Percentiles rank a stretch among this genome's conserved stretches.
These are phyloP conservation scores for Pistacia integerrima DNA, from an alignment of 345 rosid species.

Conservation along the genomic window DNA sequence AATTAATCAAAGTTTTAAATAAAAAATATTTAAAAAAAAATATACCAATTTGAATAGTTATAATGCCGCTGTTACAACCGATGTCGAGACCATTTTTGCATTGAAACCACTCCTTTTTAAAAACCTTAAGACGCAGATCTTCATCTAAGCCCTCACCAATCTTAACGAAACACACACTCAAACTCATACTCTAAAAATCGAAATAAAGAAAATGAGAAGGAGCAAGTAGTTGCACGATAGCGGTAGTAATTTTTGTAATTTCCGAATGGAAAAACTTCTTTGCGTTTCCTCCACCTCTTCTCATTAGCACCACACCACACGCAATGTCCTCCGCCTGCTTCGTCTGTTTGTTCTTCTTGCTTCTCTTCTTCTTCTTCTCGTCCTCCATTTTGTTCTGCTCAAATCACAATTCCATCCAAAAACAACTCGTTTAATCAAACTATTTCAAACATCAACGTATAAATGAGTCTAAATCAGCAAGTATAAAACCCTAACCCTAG, in stretches of 20 bases:
- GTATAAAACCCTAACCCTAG: too few species aligned
- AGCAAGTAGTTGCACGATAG: conserved; percentile 57
- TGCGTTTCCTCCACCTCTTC: conserved; percentile 33
- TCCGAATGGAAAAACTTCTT: conserved; percentile 66
- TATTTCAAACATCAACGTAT: too few species aligned
- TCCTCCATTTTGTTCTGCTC: too few species aligned
- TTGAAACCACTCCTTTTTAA: conserved; percentile 81
- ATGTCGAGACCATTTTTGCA: conserved; percentile 83
- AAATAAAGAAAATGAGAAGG: neutral
- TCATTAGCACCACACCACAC: conserved; percentile 65
- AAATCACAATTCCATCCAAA: too few species aligned
- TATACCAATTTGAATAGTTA: conserved; percentile 80
- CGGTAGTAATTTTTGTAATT: conserved; percentile 91
- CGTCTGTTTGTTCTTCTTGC: too few species aligned
- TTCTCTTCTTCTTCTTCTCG: too few species aligned
- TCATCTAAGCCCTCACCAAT: conserved; percentile 62
- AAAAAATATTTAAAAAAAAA: neutral
- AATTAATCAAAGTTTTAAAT: neutral
- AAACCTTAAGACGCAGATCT: conserved; percentile 81
- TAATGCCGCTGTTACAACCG: conserved; percentile 85
- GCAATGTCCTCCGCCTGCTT: too few species aligned
- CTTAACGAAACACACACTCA: conserved; percentile 33
- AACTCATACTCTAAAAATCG: neutral
- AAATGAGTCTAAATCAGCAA: too few species aligned
- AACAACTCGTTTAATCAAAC: too few species aligned